These are phyloP conservation scores for Asterochloris erici DNA, from an alignment of 139 green algal genomes.

Conservation along the genomic window DNA sequence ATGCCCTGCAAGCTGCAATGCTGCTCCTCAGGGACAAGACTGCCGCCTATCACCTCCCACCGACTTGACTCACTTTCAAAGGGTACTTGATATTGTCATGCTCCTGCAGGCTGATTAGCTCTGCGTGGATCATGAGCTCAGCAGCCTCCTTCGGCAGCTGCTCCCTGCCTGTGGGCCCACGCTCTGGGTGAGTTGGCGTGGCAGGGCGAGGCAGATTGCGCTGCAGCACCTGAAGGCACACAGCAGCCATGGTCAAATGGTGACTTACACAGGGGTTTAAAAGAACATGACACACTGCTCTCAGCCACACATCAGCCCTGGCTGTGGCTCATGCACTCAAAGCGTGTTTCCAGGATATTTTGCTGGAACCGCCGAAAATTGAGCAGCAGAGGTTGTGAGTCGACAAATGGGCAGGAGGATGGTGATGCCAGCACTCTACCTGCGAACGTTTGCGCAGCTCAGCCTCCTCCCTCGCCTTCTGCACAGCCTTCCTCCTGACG, in stretches of 20 bases:
- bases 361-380: background rate
- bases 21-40: too few species aligned
- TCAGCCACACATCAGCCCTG: background rate
- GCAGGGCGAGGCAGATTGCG: constrained; percentile 68
- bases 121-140: constrained; percentile 64
- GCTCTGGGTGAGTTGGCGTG: background rate
- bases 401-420: background rate
- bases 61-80: constrained; percentile 15
- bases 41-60: too few species aligned
- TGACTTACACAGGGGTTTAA: background rate
- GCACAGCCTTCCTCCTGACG: constrained; percentile 42
- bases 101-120: constrained; percentile 61
- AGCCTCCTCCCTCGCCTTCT: constrained; percentile 41
- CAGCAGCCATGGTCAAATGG: background rate
- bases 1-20: background rate
- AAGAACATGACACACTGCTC: background rate
- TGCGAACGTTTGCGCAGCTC: constrained; percentile 41
- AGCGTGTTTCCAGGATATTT: background rate
- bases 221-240: constrained; percentile 58
- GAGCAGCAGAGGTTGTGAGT: background rate
- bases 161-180: background rate
- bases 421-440: background rate
- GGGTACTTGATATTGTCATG: constrained; percentile 73
- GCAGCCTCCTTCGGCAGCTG: constrained; percentile 45
- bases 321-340: background rate